Conservation (phyloP, 306 rosid genomes). For the Parietaria judaica region DNA sequence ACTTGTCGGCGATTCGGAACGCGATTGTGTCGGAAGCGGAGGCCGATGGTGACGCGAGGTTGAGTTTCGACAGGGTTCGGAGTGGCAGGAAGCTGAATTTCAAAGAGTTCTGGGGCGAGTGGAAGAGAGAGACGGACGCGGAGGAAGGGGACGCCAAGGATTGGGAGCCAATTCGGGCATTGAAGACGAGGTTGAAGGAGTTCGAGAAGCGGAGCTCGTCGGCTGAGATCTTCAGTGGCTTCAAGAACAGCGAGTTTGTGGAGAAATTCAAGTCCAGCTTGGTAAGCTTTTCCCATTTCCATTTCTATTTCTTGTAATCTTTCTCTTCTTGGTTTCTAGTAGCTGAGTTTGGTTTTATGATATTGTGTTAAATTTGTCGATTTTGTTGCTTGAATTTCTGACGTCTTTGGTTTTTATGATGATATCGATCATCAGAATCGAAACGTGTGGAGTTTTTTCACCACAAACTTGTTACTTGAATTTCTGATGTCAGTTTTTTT, state of each 20-base stretch:
- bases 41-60: constrained; percentile 22
- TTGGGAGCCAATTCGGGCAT: constrained; percentile 89
- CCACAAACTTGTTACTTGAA: too few species aligned
- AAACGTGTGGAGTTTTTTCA: background rate
- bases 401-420: background rate
- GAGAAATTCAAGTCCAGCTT: constrained; percentile 81
- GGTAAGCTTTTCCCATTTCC: constrained; percentile 35
- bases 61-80: constrained; percentile 42
- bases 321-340: too few species aligned
- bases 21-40: constrained; percentile 72
- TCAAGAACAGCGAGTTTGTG: constrained; percentile 71
- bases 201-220: constrained; percentile 75
- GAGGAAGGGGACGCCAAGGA: constrained; percentile 36
- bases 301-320: background rate
- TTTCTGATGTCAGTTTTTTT: too few species aligned
- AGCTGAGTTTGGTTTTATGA: background rate
- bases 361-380: background rate
- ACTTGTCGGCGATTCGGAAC: constrained; percentile 71
- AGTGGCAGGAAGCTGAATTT: constrained; percentile 40
- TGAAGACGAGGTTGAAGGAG: constrained; percentile 73
- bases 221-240: constrained; percentile 50
- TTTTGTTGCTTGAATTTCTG: background rate
- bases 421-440: too few species aligned
- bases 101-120: constrained; percentile 78
- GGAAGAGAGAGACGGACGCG: constrained; percentile 47